Percentiles rank a stretch among this genome's conserved stretches.
These are phyloP conservation scores for Lachnellula occidentalis DNA, from an alignment of 2,329 filamentous ascomycete species.

Conservation along the genomic window DNA sequence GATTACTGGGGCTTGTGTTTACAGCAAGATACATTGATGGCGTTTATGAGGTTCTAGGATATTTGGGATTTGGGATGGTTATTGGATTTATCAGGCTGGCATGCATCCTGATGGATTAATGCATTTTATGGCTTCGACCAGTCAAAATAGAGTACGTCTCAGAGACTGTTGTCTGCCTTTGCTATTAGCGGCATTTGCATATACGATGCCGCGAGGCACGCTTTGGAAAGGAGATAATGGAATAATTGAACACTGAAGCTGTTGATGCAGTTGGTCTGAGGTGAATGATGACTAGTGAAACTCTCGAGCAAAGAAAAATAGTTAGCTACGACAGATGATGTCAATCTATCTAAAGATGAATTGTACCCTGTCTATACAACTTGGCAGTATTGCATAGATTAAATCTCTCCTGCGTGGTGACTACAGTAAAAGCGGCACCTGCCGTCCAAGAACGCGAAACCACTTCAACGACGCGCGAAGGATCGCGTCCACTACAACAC, in stretches of 20 bases:
- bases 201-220: not conserved
- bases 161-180: not conserved
- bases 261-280: too few relatives aligned
- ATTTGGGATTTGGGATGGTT: too few relatives aligned
- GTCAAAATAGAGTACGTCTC: not conserved
- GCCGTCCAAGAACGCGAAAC: slow-evolving; percentile 10
- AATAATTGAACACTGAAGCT: not conserved
- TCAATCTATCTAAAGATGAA: too few relatives aligned
- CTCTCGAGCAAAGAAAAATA: too few relatives aligned
- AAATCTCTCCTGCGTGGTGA: not conserved
- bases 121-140: not conserved
- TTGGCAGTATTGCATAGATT: too few relatives aligned
- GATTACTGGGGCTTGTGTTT: not conserved
- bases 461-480: slow-evolving; percentile 9
- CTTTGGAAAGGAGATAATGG: not conserved
- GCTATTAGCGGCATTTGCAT: not conserved
- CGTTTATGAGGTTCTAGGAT: too few relatives aligned
- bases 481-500: slow-evolving; percentile 8
- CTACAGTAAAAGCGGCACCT: slow-evolving; percentile 1
- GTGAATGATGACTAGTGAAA: too few relatives aligned
- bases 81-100: too few relatives aligned
- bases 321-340: too few relatives aligned
- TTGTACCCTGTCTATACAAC: too few relatives aligned
- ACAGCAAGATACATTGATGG: not conserved
- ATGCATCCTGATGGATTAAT: not conserved